A percentile compares a stretch with the other conserved stretches of the same genome.
Evolutionary conservation across 2,329 filamentous ascomycete species (phyloP).

Genomic region (Fusarium xyrophilum): DNA sequence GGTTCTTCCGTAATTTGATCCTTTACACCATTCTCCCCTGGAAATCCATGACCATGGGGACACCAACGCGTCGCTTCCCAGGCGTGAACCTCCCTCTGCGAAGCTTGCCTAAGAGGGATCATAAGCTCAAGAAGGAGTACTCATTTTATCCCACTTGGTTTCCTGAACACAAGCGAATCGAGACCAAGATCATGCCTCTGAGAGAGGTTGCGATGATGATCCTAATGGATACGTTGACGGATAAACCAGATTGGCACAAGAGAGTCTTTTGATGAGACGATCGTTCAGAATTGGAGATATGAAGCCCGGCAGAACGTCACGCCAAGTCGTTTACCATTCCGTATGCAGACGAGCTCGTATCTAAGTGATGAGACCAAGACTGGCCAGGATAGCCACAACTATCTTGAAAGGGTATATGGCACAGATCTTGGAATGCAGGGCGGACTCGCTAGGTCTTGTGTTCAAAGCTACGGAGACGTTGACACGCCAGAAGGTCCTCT

Average conservation of each 20-base stretch:
- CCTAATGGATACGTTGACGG: conserved; percentile 37
- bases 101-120: background rate
- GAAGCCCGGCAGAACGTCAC: conserved; percentile 3
- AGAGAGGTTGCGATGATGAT: conserved; percentile 36
- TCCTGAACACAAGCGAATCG: background rate
- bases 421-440: background rate
- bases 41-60: background rate
- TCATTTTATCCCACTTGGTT: background rate
- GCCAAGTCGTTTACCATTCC: background rate
- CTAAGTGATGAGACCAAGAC: background rate
- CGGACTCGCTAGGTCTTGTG: background rate
- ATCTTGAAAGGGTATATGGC: background rate
- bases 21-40: background rate
- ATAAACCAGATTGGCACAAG: conserved; percentile 36
- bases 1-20: rapidly evolving
- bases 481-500: background rate
- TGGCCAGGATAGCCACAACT: background rate
- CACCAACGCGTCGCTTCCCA: background rate
- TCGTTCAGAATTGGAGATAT: conserved; percentile 3
- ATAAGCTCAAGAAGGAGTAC: background rate
- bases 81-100: background rate
- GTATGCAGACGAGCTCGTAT: background rate
- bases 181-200: background rate
- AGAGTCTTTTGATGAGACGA: conserved; percentile 29
- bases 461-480: background rate